These are phyloP conservation scores for Microcyclosporella mali DNA, from an alignment of 2,329 filamentous ascomycete genomes.

Conservation along the genomic window DNA sequence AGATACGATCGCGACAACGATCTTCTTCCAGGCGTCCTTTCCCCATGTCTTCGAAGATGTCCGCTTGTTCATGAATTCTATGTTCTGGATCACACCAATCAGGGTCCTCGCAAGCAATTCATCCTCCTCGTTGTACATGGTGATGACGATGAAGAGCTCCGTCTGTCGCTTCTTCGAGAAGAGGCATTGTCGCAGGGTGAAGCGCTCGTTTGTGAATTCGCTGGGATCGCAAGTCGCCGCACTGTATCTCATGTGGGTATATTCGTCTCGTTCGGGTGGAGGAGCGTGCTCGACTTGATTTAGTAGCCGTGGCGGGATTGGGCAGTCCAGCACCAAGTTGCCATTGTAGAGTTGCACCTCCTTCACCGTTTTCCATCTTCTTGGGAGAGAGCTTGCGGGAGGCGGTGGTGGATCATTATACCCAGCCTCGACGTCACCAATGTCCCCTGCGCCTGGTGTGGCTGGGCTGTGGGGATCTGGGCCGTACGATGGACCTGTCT, in stretches of 20 bases:
- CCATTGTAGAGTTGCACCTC: constrained; percentile 91
- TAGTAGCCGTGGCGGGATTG: constrained; percentile 80
- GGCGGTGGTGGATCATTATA: constrained; percentile 43
- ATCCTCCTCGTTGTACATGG: constrained; percentile 99
- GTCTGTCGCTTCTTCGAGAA: constrained; percentile 91
- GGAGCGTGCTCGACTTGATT: constrained; percentile 80
- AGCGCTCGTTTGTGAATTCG: constrained; percentile 81
- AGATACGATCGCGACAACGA: constrained; percentile 94
- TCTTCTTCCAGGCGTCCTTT: constrained; percentile 98
- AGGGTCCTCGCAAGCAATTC: constrained; percentile 91
- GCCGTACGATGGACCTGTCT: constrained; percentile 55
- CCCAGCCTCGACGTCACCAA: constrained; percentile 29
- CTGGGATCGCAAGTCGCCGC: constrained; percentile 90
- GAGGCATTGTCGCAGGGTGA: constrained; percentile 82
- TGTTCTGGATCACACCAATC: constrained; percentile 97
- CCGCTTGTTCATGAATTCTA: constrained; percentile 94
- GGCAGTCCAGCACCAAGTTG: constrained; percentile 94
- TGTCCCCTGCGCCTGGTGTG: constrained; percentile 38
- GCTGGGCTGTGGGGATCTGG: constrained; percentile 48
- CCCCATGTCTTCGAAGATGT: constrained; percentile 96
- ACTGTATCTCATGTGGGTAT: constrained; percentile 87
- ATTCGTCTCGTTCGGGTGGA: constrained; percentile 75
- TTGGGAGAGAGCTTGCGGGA: constrained; percentile 58
- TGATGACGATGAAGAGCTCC: constrained; percentile 91
- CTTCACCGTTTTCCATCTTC: constrained; percentile 97